phyloP scores from a whole-genome alignment of 2,329 filamentous ascomycete genomes.

The Trichoderma breve region DNA sequence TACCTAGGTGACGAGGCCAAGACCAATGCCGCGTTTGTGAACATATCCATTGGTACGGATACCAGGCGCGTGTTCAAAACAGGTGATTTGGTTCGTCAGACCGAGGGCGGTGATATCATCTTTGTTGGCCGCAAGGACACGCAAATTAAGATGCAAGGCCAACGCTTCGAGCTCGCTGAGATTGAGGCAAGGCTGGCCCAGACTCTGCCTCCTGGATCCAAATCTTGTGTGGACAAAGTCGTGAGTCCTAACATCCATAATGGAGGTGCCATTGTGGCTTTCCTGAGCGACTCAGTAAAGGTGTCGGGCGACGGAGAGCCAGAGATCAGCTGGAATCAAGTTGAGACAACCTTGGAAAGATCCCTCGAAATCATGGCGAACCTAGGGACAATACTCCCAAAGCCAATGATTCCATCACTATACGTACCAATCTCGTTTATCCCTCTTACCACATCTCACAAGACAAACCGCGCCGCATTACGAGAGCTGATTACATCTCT shows the following conservation, averaged over 20 bases:
- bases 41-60: not conserved
- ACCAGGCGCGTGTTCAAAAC: slow-evolving; percentile 23
- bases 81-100: slow-evolving; percentile 32
- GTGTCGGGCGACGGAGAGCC: not conserved
- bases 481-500: not conserved
- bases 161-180: slow-evolving; percentile 45
- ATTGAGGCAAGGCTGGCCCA: slow-evolving; percentile 18
- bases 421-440: not conserved
- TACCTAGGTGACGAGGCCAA: slow-evolving; percentile 9
- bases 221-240: not conserved
- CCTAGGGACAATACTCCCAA: not conserved
- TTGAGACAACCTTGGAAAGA: not conserved
- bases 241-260: not conserved
- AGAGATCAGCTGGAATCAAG: not conserved
- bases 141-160: slow-evolving; percentile 47
- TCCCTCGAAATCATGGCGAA: not conserved
- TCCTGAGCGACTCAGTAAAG: not conserved
- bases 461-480: not conserved
- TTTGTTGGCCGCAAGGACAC: slow-evolving; percentile 29
- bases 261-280: not conserved
- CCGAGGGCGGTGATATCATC: slow-evolving; percentile 25
- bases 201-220: not conserved
- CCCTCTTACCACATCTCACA: not conserved
- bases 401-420: not conserved
- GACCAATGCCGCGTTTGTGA: not conserved